Base-by-base conservation (phyloP, 345 rosid species). In the Reutealis trisperma region DNA sequence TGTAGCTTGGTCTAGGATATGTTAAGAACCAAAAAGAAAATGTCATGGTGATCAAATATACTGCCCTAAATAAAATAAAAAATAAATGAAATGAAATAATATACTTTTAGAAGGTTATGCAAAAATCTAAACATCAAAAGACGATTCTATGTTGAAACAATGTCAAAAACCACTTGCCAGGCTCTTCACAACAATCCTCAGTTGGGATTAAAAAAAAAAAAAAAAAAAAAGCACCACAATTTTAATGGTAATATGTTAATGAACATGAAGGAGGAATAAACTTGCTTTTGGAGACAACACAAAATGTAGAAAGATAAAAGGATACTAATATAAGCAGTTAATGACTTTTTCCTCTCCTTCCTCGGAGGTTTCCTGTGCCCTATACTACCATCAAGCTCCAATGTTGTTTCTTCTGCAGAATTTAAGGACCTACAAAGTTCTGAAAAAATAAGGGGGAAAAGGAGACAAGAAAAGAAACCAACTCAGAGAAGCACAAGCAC, bases 331-430 rank as follows among this genome's bases (percentile, higher is more conserved):
- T 61, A 71, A 75, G 87, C 75, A 72, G 82, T 75, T 54, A 83
- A 60, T 51, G 76, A 75, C 84, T 85, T 89, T 80, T 82, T 89
- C 86, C 83, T 88, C 81, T 87, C 89, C 85, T 87, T 90, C 79
- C 85, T 84, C 44, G 84, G 88, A 75, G 88, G 90, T 76, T 86
- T 88, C 80, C 85, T 82, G 62, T 59, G 80, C 72, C 85, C 82
- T 45, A 69, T 65, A 70, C 80, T 73, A 71, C 86, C 84, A 73
- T 83, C 76, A 79, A 41, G 78, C 80, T 82, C 86, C 77, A 63
- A 70, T 42, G 44, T 42, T 65, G 67, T 65, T 70, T 81, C 86
- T 77, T 78, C 81, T 24, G 81, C 65, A 47, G 78, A 71, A 78
- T 44, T 82, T 68, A 86, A 78, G 51, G 78, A 85, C 80, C 82